A percentile compares a stretch with the other conserved stretches of the same genome.
Evolutionary conservation across 192 early-diverging fungal species (phyloP).

Genomic region (Phycomyces nitens): DNA sequence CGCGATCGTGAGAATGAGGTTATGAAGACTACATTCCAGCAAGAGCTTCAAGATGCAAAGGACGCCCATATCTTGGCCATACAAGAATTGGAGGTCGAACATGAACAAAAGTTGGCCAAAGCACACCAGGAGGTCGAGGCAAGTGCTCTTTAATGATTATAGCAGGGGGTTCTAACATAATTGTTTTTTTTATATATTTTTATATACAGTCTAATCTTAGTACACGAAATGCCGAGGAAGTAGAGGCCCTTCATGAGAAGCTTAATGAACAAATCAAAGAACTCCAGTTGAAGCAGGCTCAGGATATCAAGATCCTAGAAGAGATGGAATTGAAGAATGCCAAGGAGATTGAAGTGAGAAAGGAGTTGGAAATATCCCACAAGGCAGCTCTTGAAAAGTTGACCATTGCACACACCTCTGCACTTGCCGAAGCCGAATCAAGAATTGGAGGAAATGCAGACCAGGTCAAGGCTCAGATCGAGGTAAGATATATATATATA

Average conservation of each 20-base stretch:
- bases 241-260: neutral
- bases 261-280: neutral
- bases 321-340: neutral
- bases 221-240: neutral
- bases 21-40: conserved; percentile 1
- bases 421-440: neutral
- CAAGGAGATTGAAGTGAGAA: neutral
- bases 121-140: neutral
- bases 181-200: neutral
- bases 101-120: neutral
- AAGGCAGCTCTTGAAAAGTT: neutral
- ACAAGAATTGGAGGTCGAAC: neutral
- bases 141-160: neutral
- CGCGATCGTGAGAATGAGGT: conserved; percentile 14
- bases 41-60: neutral
- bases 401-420: neutral
- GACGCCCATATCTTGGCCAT: neutral
- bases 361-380: neutral
- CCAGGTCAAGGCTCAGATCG: neutral
- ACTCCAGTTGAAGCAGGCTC: neutral
- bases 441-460: neutral
- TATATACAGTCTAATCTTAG: neutral
- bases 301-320: neutral
- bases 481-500: neutral
- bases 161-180: neutral